Conservation (phyloP, 2,329 filamentous ascomycete species). For the Cladosporium colombiae region DNA sequence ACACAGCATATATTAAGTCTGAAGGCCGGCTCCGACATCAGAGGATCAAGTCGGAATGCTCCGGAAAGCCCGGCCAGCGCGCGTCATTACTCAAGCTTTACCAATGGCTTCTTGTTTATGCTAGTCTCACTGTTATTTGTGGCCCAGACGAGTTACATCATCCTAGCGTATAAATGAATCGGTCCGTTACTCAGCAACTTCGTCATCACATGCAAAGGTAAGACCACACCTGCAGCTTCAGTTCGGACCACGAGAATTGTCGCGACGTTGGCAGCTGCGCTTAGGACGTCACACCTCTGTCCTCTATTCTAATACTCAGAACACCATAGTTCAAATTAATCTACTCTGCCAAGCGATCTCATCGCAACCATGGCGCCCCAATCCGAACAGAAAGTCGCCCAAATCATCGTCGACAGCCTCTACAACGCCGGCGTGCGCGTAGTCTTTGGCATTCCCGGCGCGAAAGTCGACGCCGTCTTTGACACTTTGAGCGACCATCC, state of each 20-base stretch:
- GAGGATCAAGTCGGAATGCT: not conserved
- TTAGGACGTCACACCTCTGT: not conserved
- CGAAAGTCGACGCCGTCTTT: slow-evolving; percentile 53
- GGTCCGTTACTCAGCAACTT: slow-evolving; percentile 4
- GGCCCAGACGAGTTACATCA: not conserved
- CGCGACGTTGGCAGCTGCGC: not conserved
- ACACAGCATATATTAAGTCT: not conserved
- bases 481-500: slow-evolving; percentile 49
- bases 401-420: slow-evolving; percentile 38
- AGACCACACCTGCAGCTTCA: slow-evolving; percentile 1
- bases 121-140: not conserved
- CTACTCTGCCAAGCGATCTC: not conserved
- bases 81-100: slow-evolving; percentile 15
- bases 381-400: slow-evolving; percentile 29
- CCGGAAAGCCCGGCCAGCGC: slow-evolving; percentile 5
- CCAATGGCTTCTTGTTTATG: slow-evolving; percentile 1
- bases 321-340: not conserved
- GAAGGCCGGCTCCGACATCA: not conserved
- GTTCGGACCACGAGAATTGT: not conserved
- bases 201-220: slow-evolving; percentile 2
- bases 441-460: slow-evolving; percentile 52
- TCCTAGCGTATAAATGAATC: slow-evolving; percentile 17
- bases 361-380: slow-evolving; percentile 5
- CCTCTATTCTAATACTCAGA: not conserved
- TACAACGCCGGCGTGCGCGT: slow-evolving; percentile 48